phyloP scores from a whole-genome alignment of 1,139 yeast species.

The Candida sojae region DNA sequence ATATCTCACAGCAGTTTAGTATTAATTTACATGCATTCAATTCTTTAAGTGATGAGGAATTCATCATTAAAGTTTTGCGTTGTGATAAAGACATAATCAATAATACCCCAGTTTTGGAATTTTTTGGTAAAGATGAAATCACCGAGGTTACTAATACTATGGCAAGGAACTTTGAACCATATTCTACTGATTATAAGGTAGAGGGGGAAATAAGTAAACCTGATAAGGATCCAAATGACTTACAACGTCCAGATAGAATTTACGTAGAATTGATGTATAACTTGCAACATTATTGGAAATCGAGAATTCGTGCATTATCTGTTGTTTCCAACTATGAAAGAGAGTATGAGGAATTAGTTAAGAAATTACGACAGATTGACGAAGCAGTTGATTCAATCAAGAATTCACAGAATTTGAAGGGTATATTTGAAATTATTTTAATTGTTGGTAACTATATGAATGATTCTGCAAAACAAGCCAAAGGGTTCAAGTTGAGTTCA shows the following conservation, averaged over 20 bases:
- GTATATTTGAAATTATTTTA: slow-evolving; percentile 72
- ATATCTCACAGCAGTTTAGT: slow-evolving; percentile 76
- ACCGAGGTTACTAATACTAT: slow-evolving; percentile 63
- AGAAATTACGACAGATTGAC: slow-evolving; percentile 62
- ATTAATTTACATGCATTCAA: slow-evolving; percentile 70
- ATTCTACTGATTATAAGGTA: slow-evolving; percentile 55
- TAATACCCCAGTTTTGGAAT: slow-evolving; percentile 68
- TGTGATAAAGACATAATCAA: slow-evolving; percentile 62
- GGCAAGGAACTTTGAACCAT: slow-evolving; percentile 70
- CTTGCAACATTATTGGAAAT: slow-evolving; percentile 78
- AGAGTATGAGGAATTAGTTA: slow-evolving; percentile 68
- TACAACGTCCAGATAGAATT: slow-evolving; percentile 76
- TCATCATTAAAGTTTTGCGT: slow-evolving; percentile 56
- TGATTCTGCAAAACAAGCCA: slow-evolving; percentile 76
- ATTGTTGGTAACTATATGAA: slow-evolving; percentile 87
- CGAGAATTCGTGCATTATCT: slow-evolving; percentile 70
- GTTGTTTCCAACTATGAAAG: slow-evolving; percentile 64
- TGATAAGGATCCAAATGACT: slow-evolving; percentile 72
- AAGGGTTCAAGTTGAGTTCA: slow-evolving; percentile 75
- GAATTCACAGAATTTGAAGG: slow-evolving; percentile 58
- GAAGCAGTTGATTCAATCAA: slow-evolving; percentile 63
- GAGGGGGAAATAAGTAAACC: slow-evolving; percentile 47
- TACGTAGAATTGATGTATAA: slow-evolving; percentile 74
- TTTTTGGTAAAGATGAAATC: slow-evolving; percentile 68
- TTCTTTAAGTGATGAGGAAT: slow-evolving; percentile 52